A percentile compares a stretch with the other conserved stretches of the same genome.
These are phyloP conservation scores for Colletotrichum graminicola DNA, from an alignment of 2,329 filamentous ascomycete species.

Conservation along the genomic window DNA sequence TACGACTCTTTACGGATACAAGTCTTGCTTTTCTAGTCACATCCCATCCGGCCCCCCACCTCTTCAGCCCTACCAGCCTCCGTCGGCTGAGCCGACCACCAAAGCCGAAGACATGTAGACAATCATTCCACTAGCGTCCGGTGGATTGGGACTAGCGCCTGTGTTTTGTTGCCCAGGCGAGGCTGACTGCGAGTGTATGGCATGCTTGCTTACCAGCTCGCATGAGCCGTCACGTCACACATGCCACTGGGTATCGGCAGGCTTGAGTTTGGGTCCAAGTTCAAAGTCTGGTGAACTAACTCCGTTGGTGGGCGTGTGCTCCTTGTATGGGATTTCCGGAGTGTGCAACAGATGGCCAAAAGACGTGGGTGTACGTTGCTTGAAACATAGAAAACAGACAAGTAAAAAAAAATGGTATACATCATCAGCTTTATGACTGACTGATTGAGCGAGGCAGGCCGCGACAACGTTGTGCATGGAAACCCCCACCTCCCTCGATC, in stretches of 20 bases:
- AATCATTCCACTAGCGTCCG: constrained; percentile 30
- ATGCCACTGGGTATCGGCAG: constrained; percentile 7
- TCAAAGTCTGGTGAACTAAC: background rate
- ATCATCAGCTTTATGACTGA: constrained; percentile 24
- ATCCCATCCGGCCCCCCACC: background rate
- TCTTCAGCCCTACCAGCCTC: constrained; percentile 28
- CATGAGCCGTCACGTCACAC: constrained; percentile 7
- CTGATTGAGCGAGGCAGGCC: background rate
- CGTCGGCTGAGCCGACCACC: constrained; percentile 7
- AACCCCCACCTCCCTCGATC: background rate
- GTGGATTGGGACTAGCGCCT: constrained; percentile 32
- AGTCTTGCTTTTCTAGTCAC: background rate
- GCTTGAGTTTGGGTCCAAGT: background rate
- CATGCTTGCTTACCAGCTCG: background rate
- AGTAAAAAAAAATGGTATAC: constrained; percentile 27
- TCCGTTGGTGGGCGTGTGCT: background rate
- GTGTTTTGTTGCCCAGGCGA: constrained; percentile 38
- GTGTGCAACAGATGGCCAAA: background rate
- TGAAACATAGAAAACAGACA: constrained; percentile 19
- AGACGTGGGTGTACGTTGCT: constrained; percentile 25
- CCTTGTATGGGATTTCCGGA: background rate
- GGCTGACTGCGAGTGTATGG: constrained; percentile 23
- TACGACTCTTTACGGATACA: no score
- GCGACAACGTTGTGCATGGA: constrained; percentile 16
- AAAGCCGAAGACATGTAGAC: background rate